Conservation (phyloP, 257 asterid species). For the Marsdenia floribunda region DNA sequence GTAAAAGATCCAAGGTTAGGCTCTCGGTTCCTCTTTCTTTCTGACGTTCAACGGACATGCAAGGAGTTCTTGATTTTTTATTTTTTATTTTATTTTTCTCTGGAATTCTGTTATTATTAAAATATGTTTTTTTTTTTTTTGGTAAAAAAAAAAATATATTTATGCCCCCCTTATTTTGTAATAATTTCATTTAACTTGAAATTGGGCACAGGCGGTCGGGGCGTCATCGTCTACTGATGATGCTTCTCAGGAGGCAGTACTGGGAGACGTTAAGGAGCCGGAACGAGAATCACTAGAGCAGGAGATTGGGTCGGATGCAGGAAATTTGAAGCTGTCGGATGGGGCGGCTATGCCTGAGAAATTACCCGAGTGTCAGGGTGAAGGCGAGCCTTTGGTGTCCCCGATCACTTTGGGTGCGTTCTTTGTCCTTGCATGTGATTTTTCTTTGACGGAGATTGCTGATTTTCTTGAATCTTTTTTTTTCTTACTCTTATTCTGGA, state of each 20-base stretch:
- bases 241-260: constrained; percentile 35
- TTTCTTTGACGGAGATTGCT: not conserved
- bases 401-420: constrained; percentile 30
- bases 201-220: constrained; percentile 56
- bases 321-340: constrained; percentile 34
- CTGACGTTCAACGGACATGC: not conserved
- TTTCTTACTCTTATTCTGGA: constrained; percentile 3
- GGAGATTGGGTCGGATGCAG: constrained; percentile 54
- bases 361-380: constrained; percentile 33
- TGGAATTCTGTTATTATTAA: not conserved
- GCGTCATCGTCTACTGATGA: constrained; percentile 57
- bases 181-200: not conserved
- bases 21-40: constrained; percentile 14
- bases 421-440: constrained; percentile 15
- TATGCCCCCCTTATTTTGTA: not conserved
- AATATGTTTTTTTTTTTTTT: no score
- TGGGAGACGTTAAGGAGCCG: constrained; percentile 27
- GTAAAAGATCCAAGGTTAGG: constrained; percentile 83
- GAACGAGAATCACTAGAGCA: constrained; percentile 38
- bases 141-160: not conserved
- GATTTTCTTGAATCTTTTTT: constrained; percentile 16
- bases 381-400: constrained; percentile 39
- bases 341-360: constrained; percentile 40
- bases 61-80: constrained; percentile 18
- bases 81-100: not conserved